These are phyloP conservation scores for Tylopilus felleus DNA, from an alignment of 768 basidiomycete genomes.

Conservation along the genomic window DNA sequence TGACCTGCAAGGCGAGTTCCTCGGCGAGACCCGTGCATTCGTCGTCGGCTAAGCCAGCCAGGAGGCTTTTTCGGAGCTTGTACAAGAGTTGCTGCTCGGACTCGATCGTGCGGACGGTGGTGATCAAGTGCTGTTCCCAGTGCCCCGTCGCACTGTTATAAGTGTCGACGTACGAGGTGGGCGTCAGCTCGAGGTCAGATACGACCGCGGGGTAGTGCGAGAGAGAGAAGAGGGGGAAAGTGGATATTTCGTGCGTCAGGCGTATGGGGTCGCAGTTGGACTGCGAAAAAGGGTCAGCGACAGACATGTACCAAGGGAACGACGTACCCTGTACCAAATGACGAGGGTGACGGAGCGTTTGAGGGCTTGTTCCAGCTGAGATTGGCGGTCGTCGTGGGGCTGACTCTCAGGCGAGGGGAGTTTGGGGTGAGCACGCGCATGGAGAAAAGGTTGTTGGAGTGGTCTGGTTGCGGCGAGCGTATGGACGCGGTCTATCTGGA, in stretches of 20 bases:
- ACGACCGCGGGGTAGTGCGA: slow-evolving; percentile 50
- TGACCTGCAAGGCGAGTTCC: slow-evolving; percentile 49
- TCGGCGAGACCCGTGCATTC: slow-evolving; percentile 56
- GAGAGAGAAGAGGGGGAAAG: slow-evolving; percentile 65
- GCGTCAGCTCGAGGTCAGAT: slow-evolving; percentile 50
- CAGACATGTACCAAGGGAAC: neutral
- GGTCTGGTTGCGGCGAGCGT: slow-evolving; percentile 18
- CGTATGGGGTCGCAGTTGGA: slow-evolving; percentile 53
- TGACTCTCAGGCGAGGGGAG: slow-evolving; percentile 10
- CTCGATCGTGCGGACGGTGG: slow-evolving; percentile 55
- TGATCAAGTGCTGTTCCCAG: slow-evolving; percentile 67
- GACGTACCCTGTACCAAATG: slow-evolving; percentile 63
- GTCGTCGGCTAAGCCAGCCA: slow-evolving; percentile 53
- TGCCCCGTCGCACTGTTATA: slow-evolving; percentile 51
- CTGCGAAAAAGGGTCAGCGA: slow-evolving; percentile 29
- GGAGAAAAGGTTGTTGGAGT: slow-evolving; percentile 11
- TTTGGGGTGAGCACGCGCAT: slow-evolving; percentile 7
- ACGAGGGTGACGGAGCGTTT: slow-evolving; percentile 60
- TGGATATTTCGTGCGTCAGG: slow-evolving; percentile 52
- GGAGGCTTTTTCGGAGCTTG: slow-evolving; percentile 54
- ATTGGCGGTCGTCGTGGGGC: slow-evolving; percentile 24
- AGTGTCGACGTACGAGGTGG: slow-evolving; percentile 56
- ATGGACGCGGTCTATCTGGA: slow-evolving; percentile 29
- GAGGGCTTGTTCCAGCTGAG: slow-evolving; percentile 36
- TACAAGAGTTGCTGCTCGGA: slow-evolving; percentile 62